Percentiles rank a stretch among this genome's conserved stretches.
Evolutionary conservation across 75 land plant species (phyloP).

Genomic region (Sequoiadendron giganteum): DNA sequence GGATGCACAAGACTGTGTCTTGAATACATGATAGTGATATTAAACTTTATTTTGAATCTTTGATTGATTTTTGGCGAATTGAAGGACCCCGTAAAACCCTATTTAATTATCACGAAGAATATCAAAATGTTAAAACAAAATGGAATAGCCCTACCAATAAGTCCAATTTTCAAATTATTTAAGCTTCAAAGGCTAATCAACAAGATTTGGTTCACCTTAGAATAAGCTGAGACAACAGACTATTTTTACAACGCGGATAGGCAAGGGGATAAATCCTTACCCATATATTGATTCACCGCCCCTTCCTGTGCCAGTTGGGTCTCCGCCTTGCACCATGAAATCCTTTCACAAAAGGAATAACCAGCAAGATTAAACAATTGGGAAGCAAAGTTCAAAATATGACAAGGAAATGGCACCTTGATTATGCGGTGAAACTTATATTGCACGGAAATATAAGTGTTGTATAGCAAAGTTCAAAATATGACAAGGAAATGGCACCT

Average conservation of each 20-base stretch:
- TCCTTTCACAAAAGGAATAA: slow-evolving; percentile 47
- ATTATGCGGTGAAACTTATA: slow-evolving; percentile 88
- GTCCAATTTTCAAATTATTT: background rate
- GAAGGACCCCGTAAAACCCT: background rate
- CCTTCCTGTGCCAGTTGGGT: slow-evolving; percentile 93
- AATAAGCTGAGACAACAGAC: background rate
- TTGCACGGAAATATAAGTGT: background rate
- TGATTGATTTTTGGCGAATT: background rate
- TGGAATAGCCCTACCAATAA: background rate
- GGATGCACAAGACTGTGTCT: background rate
- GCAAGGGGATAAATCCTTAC: slow-evolving; percentile 23
- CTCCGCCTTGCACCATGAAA: slow-evolving; percentile 95
- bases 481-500: slow-evolving; percentile 33
- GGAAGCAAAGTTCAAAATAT: background rate
- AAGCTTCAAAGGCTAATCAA: background rate
- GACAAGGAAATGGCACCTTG: slow-evolving; percentile 43
- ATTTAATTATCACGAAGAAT: background rate
- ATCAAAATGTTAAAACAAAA: background rate
- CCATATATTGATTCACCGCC: slow-evolving; percentile 98
- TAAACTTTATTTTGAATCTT: background rate
- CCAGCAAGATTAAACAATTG: slow-evolving; percentile 3
- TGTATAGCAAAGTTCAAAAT: background rate
- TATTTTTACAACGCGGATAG: background rate
- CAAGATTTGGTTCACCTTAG: background rate
- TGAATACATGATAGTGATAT: background rate